Base-by-base conservation (phyloP, 2,329 filamentous ascomycete genomes). In the Ceratocystis ficicola region DNA sequence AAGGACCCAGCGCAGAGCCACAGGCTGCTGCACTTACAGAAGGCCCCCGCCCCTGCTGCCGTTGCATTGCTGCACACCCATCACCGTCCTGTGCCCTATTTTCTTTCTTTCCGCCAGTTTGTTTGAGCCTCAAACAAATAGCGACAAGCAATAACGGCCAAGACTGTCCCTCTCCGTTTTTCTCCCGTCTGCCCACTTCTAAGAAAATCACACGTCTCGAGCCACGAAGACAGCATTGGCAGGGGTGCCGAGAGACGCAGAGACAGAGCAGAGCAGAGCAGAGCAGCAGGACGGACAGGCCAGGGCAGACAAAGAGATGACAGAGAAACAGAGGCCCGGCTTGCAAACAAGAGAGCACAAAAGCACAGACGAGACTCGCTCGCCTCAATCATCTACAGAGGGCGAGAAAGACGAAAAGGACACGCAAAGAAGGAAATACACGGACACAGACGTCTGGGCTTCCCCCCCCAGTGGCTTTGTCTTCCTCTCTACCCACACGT, bases 191-290 rank as follows among this genome's bases (percentile, higher is more conserved):
- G 52, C 3, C 52, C 6, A 12, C 28, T 17, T 30, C 25, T 30
- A 8, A 59, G 28, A 32, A 59, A 32, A 59, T 59, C 52, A 59
- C 52, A 59, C 52, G 52, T 59, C 52, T 59, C 52, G 25, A 20
- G 10, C 32, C 5, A 17, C n/a, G 28, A 17, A 59, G 25, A 28
- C 28, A 59, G 17, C 36, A 3, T 41, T 41, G 36, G 28, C 28
- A 0, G 3, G 3, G 10, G n/a, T 1, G n/a, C 4, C 2, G 6
- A 57, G 5, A 30, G 52, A 17, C 2, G 8, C 22, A 30, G n/a
- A 7, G 3, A 22, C 12, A 32, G 25, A 59, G 22, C 17, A 20
- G 30, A 15, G 30, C 1, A 55, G 5, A 30, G 4, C 8, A 30
- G 30, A 30, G 30, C 30, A 5, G 1, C 30, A 30, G 5, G 5